phyloP scores from a whole-genome alignment of 495 filamentous ascomycete genomes.

The Zalerion maritima region DNA sequence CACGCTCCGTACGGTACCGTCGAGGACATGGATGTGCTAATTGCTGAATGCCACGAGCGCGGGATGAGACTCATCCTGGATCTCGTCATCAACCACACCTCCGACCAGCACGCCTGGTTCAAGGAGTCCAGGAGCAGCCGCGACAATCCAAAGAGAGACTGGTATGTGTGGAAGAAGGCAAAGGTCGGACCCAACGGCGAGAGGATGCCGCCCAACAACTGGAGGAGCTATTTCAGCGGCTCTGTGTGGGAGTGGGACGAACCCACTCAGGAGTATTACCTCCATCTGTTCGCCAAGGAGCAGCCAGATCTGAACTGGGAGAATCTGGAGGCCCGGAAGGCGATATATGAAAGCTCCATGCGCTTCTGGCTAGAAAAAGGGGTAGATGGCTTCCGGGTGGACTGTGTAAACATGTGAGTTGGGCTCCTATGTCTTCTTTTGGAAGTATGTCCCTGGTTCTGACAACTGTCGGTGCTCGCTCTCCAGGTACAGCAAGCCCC shows the following conservation, averaged over 20 bases:
- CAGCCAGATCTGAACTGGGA: conserved; percentile 73
- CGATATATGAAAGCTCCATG: conserved; percentile 49
- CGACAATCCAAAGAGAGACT: conserved; percentile 48
- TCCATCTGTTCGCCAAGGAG: conserved; percentile 48
- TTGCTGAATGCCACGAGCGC: conserved; percentile 35
- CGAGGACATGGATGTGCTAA: conserved; percentile 48
- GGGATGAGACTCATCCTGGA: conserved; percentile 63
- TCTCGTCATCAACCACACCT: conserved; percentile 67
- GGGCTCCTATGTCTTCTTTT: not conserved
- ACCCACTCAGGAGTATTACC: conserved; percentile 50
- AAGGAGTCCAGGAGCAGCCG: conserved; percentile 46
- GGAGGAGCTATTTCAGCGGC: conserved; percentile 40
- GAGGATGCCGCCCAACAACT: conserved; percentile 55
- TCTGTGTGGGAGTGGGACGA: conserved; percentile 55
- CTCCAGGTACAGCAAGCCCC: conserved; percentile 42
- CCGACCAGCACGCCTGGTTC: conserved; percentile 66
- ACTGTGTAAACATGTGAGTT: conserved; percentile 42
- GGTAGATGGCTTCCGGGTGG: conserved; percentile 56
- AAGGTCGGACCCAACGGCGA: conserved; percentile 43
- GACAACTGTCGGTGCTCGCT: conserved; percentile 1
- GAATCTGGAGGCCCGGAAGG: conserved; percentile 40
- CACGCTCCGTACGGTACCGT: conserved; percentile 47
- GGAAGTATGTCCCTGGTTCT: not conserved
- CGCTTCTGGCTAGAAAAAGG: conserved; percentile 59
- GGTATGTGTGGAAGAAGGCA: conserved; percentile 59